Evolutionary conservation across 2,329 filamentous ascomycete species (phyloP).

Genomic region (Amauroascus niger): DNA sequence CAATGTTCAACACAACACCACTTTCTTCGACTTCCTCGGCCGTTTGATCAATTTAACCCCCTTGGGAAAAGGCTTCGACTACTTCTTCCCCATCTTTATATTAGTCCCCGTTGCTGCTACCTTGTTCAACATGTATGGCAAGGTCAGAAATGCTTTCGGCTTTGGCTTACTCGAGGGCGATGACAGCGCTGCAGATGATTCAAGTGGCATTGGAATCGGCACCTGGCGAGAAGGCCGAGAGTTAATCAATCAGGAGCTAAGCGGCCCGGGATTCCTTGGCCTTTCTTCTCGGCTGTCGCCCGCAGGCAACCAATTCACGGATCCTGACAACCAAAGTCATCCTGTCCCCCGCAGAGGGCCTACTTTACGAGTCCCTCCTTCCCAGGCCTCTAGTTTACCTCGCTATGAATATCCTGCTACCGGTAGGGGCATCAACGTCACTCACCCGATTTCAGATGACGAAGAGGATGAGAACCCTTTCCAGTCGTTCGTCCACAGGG

Average conservation of each 20-base stretch:
- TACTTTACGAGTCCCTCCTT: slow-evolving; percentile 4
- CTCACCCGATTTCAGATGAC: slow-evolving; percentile 18
- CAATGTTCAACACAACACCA: slow-evolving; percentile 62
- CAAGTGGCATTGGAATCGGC: slow-evolving; percentile 60
- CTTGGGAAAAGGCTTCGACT: slow-evolving; percentile 73
- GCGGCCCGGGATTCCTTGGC: slow-evolving; percentile 47
- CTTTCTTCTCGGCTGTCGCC: slow-evolving; percentile 26
- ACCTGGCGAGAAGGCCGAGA: slow-evolving; percentile 87
- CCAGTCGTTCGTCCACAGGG: slow-evolving; percentile 67
- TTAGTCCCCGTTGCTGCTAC: slow-evolving; percentile 77
- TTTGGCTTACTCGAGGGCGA: slow-evolving; percentile 65
- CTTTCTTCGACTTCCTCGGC: slow-evolving; percentile 82
- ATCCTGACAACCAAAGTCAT: neutral
- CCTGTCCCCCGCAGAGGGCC: neutral
- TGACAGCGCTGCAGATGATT: slow-evolving; percentile 52
- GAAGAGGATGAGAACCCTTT: slow-evolving; percentile 66
- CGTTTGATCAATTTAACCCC: slow-evolving; percentile 71
- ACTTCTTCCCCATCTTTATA: slow-evolving; percentile 79
- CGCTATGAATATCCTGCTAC: slow-evolving; percentile 5
- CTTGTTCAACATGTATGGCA: slow-evolving; percentile 80
- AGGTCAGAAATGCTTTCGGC: slow-evolving; percentile 64
- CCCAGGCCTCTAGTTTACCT: slow-evolving; percentile 3
- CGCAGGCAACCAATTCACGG: neutral
- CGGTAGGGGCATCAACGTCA: neutral
- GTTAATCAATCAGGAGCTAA: slow-evolving; percentile 77